Evolutionary conservation across 2,329 filamentous ascomycete genomes (phyloP).

Genomic region (Teratosphaeria pseudoeucalypti): DNA sequence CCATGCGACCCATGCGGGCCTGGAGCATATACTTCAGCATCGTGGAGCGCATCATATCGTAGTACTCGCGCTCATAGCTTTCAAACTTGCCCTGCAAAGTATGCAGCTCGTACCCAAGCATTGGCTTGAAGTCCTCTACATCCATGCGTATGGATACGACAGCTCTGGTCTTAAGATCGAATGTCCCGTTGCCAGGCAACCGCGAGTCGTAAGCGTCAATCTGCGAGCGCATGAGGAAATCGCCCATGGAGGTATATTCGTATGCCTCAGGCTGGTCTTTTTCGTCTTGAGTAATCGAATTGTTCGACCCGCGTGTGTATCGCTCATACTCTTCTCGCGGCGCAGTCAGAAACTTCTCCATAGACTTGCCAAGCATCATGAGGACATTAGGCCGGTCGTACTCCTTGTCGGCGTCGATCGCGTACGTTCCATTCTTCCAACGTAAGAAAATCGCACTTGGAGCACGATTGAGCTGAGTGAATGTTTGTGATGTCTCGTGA

Average conservation of each 20-base stretch:
- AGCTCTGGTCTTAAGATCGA: constrained; percentile 90
- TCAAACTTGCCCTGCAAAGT: constrained; percentile 66
- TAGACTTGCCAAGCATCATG: constrained; percentile 85
- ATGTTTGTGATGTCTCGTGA: constrained; percentile 44
- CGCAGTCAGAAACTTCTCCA: constrained; percentile 88
- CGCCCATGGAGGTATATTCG: constrained; percentile 76
- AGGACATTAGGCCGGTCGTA: constrained; percentile 77
- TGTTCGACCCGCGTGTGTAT: constrained; percentile 60
- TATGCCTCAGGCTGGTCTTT: constrained; percentile 65
- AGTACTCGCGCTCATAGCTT: constrained; percentile 92
- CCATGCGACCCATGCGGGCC: constrained; percentile 95
- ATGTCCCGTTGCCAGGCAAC: constrained; percentile 83
- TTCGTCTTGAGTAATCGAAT: constrained; percentile 61
- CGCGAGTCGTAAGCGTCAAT: constrained; percentile 81
- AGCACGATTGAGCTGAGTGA: constrained; percentile 60
- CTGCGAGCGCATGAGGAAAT: constrained; percentile 91
- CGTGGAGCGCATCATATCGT: constrained; percentile 88
- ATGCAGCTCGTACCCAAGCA: constrained; percentile 79
- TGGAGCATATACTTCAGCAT: constrained; percentile 96
- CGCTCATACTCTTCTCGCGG: constrained; percentile 75
- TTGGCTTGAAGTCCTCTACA: constrained; percentile 57
- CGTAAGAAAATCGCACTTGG: constrained; percentile 75
- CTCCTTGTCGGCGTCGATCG: constrained; percentile 92
- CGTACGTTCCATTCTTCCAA: constrained; percentile 75
- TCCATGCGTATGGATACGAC: constrained; percentile 91